Base-by-base conservation (phyloP, 305 asterid genomes). In the Fraxinus albicans region DNA sequence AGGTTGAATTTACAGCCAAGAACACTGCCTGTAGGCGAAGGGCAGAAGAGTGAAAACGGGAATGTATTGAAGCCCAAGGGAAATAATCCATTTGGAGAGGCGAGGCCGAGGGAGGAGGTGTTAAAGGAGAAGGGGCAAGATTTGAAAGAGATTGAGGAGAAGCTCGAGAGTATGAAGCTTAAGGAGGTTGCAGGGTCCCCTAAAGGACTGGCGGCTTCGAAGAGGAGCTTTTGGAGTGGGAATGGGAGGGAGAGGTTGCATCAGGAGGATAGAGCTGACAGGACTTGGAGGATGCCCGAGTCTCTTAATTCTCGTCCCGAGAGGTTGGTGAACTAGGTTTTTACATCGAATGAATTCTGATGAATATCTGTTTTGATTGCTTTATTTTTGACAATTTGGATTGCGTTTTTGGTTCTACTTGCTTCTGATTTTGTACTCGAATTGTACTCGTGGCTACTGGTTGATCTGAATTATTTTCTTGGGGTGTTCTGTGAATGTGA, bases 71-170 rank as follows among this genome's bases (percentile, higher is more conserved):
- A 87, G 91, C 91, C 96, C 0, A 93, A 88, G 86, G 92, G 92
- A 3, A 87, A 91, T 73, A 96, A 88, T 81, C 98, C 98, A 0
- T 92, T 92, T 79, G 98, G 99, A 13, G 92, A 84, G 47, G 99
- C 99, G 1, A 88, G 98, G 85, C 99, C 99, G 4, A 93, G 99
- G 70, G 99, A 96, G 89, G 99, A 94, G 86, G 99, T 94, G 38
- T 85, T 96, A 91, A 96, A 92, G 93, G 97, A 91, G 87, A 92
- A 93, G 89, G 99, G 98, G 23, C 94, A 91, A 73, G 97, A 96
- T 83, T 90, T 91, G 93, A 96, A 92, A 91, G 98, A 92, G 85
- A 85, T 92, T 85, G 98, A 93, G 65, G 94, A 91, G 82, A 93
- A 92, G 90, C 92, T 96, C 0, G 97, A 92, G 84, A 79, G 93